Conservation (phyloP, 768 basidiomycete genomes). For the Ramaria sp. region DNA sequence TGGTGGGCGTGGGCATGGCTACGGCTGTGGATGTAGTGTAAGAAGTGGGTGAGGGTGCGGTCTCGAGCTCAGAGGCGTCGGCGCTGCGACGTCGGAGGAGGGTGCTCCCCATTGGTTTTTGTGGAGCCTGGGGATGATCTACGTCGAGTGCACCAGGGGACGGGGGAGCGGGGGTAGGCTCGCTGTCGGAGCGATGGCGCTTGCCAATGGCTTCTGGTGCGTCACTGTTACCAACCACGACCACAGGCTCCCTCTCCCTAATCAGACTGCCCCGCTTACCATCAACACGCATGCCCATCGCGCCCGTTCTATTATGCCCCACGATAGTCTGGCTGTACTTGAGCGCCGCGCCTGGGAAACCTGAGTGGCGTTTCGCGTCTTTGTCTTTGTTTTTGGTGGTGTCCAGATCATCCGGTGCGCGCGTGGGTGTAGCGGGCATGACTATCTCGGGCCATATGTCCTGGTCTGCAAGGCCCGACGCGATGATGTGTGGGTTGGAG, state of each 20-base stretch:
- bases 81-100: constrained; percentile 5
- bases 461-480: constrained; percentile 67
- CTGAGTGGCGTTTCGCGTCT: constrained; percentile 14
- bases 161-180: constrained; percentile 15
- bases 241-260: constrained; percentile 32
- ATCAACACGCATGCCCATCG: constrained; percentile 64
- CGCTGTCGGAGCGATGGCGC: constrained; percentile 14
- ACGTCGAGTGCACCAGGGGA: neutral
- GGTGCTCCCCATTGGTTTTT: constrained; percentile 9
- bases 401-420: constrained; percentile 52
- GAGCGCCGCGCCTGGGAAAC: constrained; percentile 45
- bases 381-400: constrained; percentile 10
- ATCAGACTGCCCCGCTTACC: constrained; percentile 44
- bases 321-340: constrained; percentile 88
- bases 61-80: constrained; percentile 2
- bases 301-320: constrained; percentile 56
- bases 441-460: constrained; percentile 81
- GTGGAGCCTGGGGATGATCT: neutral
- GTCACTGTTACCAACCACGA: neutral
- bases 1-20: constrained; percentile 17
- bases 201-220: neutral
- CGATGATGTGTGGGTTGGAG: constrained; percentile 74
- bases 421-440: constrained; percentile 56
- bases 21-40: neutral
- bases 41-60: neutral